phyloP scores from a whole-genome alignment of 495 filamentous ascomycete genomes.

The Daldinia bambusicola region DNA sequence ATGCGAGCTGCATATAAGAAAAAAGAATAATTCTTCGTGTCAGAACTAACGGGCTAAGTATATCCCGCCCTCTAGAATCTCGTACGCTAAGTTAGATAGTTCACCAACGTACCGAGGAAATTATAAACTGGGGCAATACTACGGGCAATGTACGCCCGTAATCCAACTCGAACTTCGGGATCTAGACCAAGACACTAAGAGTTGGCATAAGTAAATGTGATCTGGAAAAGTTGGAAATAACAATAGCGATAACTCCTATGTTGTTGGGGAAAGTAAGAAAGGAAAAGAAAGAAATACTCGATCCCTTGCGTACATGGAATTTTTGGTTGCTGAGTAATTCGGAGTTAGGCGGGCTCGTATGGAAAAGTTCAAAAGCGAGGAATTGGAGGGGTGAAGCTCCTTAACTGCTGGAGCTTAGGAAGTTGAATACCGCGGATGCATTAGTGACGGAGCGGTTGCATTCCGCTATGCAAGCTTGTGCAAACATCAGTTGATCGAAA shows the following conservation, averaged over 20 bases:
- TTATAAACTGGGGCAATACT: constrained; percentile 10
- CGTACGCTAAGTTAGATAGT: neutral
- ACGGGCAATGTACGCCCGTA: constrained; percentile 1
- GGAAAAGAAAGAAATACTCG: neutral
- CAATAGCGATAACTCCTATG: neutral
- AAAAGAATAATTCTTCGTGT: neutral
- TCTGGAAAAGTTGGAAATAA: neutral
- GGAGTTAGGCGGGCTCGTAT: constrained; percentile 29
- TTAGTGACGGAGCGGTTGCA: constrained; percentile 36
- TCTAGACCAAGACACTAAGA: constrained; percentile 4
- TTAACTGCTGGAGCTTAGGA: neutral
- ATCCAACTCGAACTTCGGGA: constrained; percentile 31
- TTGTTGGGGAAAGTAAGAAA: neutral
- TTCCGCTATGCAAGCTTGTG: constrained; percentile 43
- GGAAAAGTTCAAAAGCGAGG: neutral
- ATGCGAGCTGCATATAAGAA: neutral
- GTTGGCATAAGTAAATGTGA: neutral
- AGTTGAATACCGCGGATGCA: constrained; percentile 32
- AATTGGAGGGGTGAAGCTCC: neutral
- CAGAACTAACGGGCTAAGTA: constrained; percentile 26
- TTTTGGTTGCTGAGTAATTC: constrained; percentile 15
- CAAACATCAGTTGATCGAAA: constrained; percentile 20
- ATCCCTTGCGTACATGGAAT: neutral
- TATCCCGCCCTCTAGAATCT: constrained; percentile 14
- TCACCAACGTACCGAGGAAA: constrained; percentile 4